Evolutionary conservation across 768 basidiomycete genomes (phyloP), one percentile per base, ranked within the genome.

Genomic region (Psilocybe sp.): DNA sequence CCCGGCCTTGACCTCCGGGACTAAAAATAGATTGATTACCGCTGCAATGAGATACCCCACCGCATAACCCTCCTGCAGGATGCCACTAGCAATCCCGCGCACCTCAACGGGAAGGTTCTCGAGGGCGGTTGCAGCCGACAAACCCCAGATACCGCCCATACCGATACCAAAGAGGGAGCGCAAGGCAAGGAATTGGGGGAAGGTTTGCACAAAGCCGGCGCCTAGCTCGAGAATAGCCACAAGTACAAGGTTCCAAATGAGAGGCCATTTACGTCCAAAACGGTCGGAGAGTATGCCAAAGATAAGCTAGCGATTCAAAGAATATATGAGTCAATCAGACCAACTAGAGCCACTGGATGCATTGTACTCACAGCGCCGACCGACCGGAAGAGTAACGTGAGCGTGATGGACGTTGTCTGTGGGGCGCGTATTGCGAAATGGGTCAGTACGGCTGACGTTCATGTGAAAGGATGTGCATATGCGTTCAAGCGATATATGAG

Each of bases 261-360:
- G 75, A 4, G 93, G 93, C 93, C 93, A 98, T 75, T 95, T 96
- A 23, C 95, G 80, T 4, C 95, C 95, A 64, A 75, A 96, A 3
- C 95, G 82, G 64, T 97, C 95, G 1, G 88, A 89, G n/a, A 87
- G 58, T 38, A 93, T 64, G 40, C 92, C 93, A 56, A 96, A 94
- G 57, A 93, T 70, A 43, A 92, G 58, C 74, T 76, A 51, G 28
- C 8, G 20, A 16, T 44, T 5, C 16, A 15, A 14, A 35, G 35
- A 5, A 37, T 49, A 15, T 23, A 45, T 38, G 18, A 28, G 35
- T 40, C 11, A 36, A 41, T 37, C 40, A 38, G 46, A 18, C 13
- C 28, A 15, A 10, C 11, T 12, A 18, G 3, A 32, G 33, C 47
- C 42, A 33, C 44, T 37, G 16, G 14, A 7, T 28, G 35, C 15